Conservation (phyloP, 2,329 filamentous ascomycete species). For the Hypomyces perniciosus region DNA sequence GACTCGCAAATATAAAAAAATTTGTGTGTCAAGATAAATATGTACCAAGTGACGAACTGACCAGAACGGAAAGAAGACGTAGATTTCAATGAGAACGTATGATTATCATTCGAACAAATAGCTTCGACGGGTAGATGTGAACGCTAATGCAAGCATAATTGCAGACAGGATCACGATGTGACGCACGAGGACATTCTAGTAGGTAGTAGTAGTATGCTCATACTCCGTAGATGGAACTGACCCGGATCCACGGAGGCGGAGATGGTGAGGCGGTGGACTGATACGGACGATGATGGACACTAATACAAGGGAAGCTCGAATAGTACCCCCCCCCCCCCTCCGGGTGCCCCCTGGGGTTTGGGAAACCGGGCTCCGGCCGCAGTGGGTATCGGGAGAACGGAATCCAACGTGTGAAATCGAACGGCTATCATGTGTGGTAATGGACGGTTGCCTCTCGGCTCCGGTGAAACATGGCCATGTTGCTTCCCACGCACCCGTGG, state of each 20-base stretch:
- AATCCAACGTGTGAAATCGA: conserved; percentile 12
- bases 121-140: no score
- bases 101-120: no score
- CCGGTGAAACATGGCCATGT: conserved; percentile 7
- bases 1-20: conserved; percentile 3
- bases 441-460: conserved; percentile 2
- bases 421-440: background rate
- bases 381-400: conserved; percentile 5
- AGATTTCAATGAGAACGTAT: no score
- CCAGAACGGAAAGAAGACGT: conserved; percentile 3
- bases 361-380: background rate
- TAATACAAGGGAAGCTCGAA: background rate
- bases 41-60: conserved; percentile 8
- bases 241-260: no score
- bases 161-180: no score
- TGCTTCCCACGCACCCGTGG: background rate
- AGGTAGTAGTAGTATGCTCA: no score
- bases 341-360: background rate
- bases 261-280: background rate
- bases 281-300: background rate
- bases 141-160: no score
- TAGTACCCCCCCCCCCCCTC: background rate
- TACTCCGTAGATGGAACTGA: no score
- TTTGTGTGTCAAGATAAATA: conserved; percentile 10
- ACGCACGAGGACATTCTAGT: no score